These are phyloP conservation scores for Dothideomycetidae sp. DNA, from an alignment of 2,329 filamentous ascomycete genomes.

Conservation along the genomic window DNA sequence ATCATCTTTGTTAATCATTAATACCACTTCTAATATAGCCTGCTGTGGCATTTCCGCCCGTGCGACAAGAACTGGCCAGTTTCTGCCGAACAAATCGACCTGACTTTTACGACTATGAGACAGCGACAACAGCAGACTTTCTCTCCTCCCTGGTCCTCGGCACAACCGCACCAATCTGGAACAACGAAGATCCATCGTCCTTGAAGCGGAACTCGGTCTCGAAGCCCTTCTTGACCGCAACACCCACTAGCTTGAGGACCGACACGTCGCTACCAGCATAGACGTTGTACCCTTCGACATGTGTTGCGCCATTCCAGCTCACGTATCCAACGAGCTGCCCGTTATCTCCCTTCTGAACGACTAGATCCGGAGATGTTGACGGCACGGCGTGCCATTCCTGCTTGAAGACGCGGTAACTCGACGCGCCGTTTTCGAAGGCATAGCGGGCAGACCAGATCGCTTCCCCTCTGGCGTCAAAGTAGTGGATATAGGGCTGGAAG, in stretches of 20 bases:
- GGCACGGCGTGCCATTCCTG: slow-evolving; percentile 15
- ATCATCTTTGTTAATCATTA: too few relatives aligned
- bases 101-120: too few relatives aligned
- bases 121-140: too few relatives aligned
- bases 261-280: slow-evolving; percentile 11
- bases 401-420: slow-evolving; percentile 17
- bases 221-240: background rate
- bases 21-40: too few relatives aligned
- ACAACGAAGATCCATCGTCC: background rate
- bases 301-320: slow-evolving; percentile 20
- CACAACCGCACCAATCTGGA: background rate
- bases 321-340: slow-evolving; percentile 12
- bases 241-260: background rate
- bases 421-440: slow-evolving; percentile 11
- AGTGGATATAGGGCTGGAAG: slow-evolving; percentile 13
- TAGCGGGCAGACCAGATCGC: slow-evolving; percentile 13
- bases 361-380: background rate
- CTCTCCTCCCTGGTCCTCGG: too few relatives aligned
- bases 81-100: too few relatives aligned
- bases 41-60: too few relatives aligned
- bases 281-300: slow-evolving; percentile 16
- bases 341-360: slow-evolving; percentile 8
- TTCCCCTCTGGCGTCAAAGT: slow-evolving; percentile 13
- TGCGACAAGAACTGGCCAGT: too few relatives aligned
- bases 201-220: background rate